phyloP scores from a whole-genome alignment of 2,329 filamentous ascomycete species.

The Fusarium sp. region DNA sequence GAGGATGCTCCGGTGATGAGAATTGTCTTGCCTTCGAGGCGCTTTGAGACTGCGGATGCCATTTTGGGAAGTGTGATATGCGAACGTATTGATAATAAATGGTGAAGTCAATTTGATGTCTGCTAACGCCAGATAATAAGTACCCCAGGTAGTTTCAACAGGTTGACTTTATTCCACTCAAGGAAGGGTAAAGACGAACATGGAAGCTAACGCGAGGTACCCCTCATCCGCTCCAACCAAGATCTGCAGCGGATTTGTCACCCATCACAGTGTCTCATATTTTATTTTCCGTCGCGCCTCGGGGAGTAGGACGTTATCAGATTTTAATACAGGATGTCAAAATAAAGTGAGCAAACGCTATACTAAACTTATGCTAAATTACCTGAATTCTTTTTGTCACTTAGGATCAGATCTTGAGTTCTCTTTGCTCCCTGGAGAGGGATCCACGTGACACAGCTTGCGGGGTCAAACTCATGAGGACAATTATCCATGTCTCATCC shows the following conservation, averaged over 20 bases:
- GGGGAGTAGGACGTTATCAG: too few relatives aligned
- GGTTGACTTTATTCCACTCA: neutral
- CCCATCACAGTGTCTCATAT: too few relatives aligned
- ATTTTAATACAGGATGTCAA: too few relatives aligned
- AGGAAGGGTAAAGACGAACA: neutral
- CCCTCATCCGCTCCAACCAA: conserved; percentile 1
- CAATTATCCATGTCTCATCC: conserved; percentile 12
- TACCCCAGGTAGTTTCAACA: neutral
- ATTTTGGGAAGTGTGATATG: conserved; percentile 46
- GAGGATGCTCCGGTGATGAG: conserved; percentile 92
- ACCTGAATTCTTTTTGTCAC: neutral
- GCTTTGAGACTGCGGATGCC: conserved; percentile 73
- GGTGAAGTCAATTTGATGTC: fast-evolving
- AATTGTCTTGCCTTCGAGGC: conserved; percentile 92
- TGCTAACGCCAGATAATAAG: neutral
- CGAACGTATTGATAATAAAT: neutral
- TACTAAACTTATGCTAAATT: neutral
- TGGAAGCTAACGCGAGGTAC: conserved; percentile 1
- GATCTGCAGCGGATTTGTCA: neutral
- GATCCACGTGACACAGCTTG: conserved; percentile 11
- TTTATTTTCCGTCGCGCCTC: too few relatives aligned
- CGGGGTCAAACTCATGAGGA: neutral
- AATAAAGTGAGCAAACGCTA: too few relatives aligned
- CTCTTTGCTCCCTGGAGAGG: neutral
- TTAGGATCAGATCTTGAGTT: neutral